Base-by-base conservation (phyloP, 2,329 filamentous ascomycete genomes). In the Aschersonia sp. region DNA sequence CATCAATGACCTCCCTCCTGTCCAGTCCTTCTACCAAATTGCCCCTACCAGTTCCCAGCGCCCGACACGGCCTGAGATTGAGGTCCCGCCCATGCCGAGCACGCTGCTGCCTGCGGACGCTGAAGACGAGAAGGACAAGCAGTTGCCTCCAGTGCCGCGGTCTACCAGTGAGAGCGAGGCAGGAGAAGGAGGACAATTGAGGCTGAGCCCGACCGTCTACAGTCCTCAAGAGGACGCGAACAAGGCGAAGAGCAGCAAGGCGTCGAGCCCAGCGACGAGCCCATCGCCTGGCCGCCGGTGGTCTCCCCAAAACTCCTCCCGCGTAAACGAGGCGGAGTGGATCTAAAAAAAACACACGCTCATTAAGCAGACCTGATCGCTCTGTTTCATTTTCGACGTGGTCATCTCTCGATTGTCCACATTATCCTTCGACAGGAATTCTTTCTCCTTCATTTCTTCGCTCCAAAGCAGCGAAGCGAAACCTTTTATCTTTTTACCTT, bases 121-220 rank as follows among this genome's bases (percentile, higher is more conserved):
- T 37, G 6, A 22, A 32, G 41, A 32, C 12, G 2, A 9, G 22
- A 40, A 35, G 9, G 43, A 51, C 8, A 49, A 50, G 32, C 45
- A 43, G 29, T 39, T 68, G 4, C 66, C 69, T 7, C 61, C 68
- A 0, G 60, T 66, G 6, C 65, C 67, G 22, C 45, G 55, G 22
- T 30, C 37, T 14, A 29, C 35, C 41, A 5, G 48, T 45, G 31
- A 45, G 41, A 5, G 41, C 32, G 11, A 30, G 12, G 35, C 8
- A 37, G 35, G 35, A 12, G 35, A 41, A 3, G 57, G 61, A 4
- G 58, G 61, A 10, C 55, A 64, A 32, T 59, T 62, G 29, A 71
- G 66, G 1, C 62, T 79, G 3, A 76, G 68, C 49, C 70, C 76
- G 3, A 65, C 68, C 1, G 72, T 78, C 5, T 79, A 79, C 56